phyloP scores from a whole-genome alignment of 495 filamentous ascomycete species.

The Hypomontagnella monticulosa region DNA sequence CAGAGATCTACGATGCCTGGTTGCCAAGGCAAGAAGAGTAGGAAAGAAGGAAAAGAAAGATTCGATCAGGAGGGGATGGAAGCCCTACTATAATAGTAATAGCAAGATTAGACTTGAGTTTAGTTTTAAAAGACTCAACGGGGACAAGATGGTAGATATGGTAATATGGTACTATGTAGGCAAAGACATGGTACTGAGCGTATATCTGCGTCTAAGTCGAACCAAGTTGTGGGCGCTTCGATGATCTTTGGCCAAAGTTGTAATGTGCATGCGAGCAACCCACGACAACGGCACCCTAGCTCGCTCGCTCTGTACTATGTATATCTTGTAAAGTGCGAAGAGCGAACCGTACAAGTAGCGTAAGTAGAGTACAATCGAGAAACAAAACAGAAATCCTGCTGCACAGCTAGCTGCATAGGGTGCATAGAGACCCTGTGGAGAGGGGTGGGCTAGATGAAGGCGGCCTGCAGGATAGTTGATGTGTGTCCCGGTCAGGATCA shows the following conservation, averaged over 20 bases:
- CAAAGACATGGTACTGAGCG: conserved; percentile 20
- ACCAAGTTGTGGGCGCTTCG: conserved; percentile 17
- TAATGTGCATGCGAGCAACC: conserved; percentile 43
- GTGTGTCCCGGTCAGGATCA: conserved; percentile 37
- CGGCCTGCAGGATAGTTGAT: conserved; percentile 39
- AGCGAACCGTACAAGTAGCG: conserved; percentile 2
- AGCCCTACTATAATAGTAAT: conserved; percentile 37
- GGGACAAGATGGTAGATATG: conserved; percentile 9
- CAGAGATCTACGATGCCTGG: conserved; percentile 43
- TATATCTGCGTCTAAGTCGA: conserved; percentile 34
- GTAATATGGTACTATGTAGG: conserved; percentile 2
- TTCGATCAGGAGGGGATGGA: conserved; percentile 27
- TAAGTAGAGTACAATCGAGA: conserved; percentile 16
- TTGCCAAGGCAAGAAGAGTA: conserved; percentile 43
- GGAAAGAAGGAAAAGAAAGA: conserved; percentile 16
- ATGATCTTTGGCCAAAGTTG: conserved; percentile 43
- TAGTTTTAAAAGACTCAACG: background rate
- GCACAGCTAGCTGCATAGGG: conserved; percentile 35
- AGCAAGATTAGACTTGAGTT: background rate
- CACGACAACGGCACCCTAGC: conserved; percentile 38
- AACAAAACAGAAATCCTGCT: conserved; percentile 17
- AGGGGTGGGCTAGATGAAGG: conserved; percentile 30
- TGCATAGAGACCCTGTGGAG: conserved; percentile 39
- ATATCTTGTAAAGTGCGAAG: conserved; percentile 18
- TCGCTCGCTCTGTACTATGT: background rate